Evolutionary conservation across 257 asterid species (phyloP), one percentile per base, ranked within the genome.

Genomic region (Primulina tabacum): DNA sequence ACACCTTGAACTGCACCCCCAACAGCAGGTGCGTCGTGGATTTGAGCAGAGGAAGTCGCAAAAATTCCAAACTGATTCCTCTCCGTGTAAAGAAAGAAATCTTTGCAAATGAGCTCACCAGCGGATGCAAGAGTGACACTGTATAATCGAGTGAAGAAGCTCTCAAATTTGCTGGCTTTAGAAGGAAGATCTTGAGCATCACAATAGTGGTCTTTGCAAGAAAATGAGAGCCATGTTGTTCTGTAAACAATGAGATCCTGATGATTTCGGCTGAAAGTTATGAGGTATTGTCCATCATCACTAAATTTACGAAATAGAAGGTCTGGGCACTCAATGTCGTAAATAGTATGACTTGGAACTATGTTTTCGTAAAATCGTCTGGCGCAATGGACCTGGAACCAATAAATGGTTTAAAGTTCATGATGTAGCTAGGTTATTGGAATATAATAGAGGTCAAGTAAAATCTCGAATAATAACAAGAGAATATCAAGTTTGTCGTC

Each of bases 61-160:
- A 94, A 91, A 65, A 94, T 78, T 20, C 99, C 99, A 56, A 79
- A 94, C 63, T 86, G 89, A 76, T 82, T 88, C 67, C 81, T 83
- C 79, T 88, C 97, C 1, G 67, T 35, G 71, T 94, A 91, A 40
- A 94, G 93, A 77, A 94, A 94, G 85, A 94, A 91, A 56, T 91
- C 99, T 78, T 94, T 91, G 95, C 96, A 89, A 75, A 91, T 88
- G 71, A 94, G 89, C 80, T 91, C 99, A 18, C 96, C 94, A 71
- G 83, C 75, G 33, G 92, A 82, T 77, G 98, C 93, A 71, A 94
- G 97, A 57, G 85, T 69, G 71, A 88, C 88, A 10, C 85, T 77
- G 76, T 88, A 89, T 76, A 89, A 70, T 68, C 89, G 96, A 28
- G 92, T 87, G 78, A 94, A 94, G 78, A 81, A 91, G 79, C 98